Evolutionary conservation across 2,329 filamentous ascomycete species (phyloP).

Genomic region (Torrubiellomyces zombiae): DNA sequence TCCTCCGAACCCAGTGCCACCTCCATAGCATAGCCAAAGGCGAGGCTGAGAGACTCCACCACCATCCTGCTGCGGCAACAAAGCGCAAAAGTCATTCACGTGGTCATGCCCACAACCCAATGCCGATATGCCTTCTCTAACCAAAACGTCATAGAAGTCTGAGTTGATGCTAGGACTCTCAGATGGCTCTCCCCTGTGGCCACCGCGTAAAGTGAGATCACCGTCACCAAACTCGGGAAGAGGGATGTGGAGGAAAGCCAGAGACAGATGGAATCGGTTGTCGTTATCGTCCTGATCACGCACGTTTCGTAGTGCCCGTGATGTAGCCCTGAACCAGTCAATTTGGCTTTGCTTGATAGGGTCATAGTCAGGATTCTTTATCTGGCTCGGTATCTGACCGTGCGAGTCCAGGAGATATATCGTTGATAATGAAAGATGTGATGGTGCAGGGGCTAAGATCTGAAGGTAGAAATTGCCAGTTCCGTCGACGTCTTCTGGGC

Average conservation of each 20-base stretch:
- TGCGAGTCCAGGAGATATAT: constrained; percentile 14
- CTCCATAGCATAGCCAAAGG: too few relatives aligned
- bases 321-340: constrained; percentile 13
- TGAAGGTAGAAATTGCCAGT: constrained; percentile 14
- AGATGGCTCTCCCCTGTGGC: constrained; percentile 12
- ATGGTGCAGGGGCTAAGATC: constrained; percentile 8
- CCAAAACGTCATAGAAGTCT: constrained; percentile 14
- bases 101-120: constrained; percentile 16
- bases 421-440: constrained; percentile 10
- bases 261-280: too few relatives aligned
- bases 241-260: too few relatives aligned
- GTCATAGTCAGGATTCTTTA: constrained; percentile 11
- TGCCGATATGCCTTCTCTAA: constrained; percentile 11
- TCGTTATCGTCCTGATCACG: too few relatives aligned
- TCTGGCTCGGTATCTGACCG: constrained; percentile 11
- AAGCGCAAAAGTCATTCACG: constrained; percentile 16
- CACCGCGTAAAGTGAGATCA: constrained; percentile 9
- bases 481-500: constrained; percentile 11
- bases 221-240: constrained; percentile 12
- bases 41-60: too few relatives aligned
- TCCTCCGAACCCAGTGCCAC: too few relatives aligned
- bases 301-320: constrained; percentile 11
- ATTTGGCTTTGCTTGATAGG: constrained; percentile 15
- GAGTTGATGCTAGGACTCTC: constrained; percentile 14
- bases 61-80: constrained; percentile 10